Evolutionary conservation across 768 basidiomycete species (phyloP).

Genomic region (Kwoniella heveanensis): DNA sequence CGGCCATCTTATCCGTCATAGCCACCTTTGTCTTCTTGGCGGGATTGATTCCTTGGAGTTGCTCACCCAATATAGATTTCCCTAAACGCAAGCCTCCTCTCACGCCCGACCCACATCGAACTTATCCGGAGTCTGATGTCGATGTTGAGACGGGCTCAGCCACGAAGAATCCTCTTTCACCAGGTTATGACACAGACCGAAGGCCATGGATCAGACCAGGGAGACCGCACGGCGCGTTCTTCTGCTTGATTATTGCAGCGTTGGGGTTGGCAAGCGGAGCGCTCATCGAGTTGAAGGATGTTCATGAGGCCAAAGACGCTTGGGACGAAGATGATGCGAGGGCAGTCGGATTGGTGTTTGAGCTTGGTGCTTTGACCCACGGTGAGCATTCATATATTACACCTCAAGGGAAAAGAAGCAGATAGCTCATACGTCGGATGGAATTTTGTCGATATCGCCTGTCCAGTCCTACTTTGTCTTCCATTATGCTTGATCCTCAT

Average conservation of each 20-base stretch:
- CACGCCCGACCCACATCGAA: not conserved
- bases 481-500: not conserved
- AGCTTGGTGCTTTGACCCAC: constrained; percentile 2
- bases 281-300: not conserved
- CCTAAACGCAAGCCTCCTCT: not conserved
- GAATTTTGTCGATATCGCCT: not conserved
- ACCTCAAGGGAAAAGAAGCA: not conserved
- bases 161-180: not conserved
- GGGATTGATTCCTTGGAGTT: constrained; percentile 3
- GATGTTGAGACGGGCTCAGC: not conserved
- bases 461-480: not conserved
- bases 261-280: not conserved
- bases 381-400: not conserved
- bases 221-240: constrained; percentile 2
- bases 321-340: not conserved
- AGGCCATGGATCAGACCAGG: too few species aligned
- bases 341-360: not conserved
- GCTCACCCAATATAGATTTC: not conserved
- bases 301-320: not conserved
- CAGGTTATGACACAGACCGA: not conserved
- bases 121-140: not conserved
- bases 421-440: not conserved
- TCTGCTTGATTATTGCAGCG: not conserved
- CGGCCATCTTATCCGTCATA: constrained; percentile 3
- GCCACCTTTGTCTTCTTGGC: constrained; percentile 1